phyloP scores from a whole-genome alignment of 306 rosid species.

The Dryas octopetala region DNA sequence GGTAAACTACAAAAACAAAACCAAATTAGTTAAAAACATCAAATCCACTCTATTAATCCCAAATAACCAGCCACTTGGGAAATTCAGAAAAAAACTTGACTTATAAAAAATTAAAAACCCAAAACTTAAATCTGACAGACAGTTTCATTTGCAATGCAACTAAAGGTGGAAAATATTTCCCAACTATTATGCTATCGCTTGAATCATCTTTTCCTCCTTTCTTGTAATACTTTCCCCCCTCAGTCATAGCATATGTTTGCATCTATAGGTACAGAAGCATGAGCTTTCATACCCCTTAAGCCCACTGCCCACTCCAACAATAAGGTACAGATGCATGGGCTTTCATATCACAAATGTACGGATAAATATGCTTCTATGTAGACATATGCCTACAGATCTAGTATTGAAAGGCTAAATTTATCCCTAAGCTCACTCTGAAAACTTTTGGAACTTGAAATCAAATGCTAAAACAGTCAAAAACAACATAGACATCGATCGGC shows the following conservation, averaged over 20 bases:
- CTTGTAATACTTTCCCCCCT: not conserved
- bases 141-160: not conserved
- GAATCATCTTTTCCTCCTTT: not conserved
- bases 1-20: not conserved
- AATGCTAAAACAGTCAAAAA: not conserved
- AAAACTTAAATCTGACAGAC: not conserved
- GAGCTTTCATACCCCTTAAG: slow-evolving; percentile 4
- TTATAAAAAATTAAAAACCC: not conserved
- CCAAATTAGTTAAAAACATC: not conserved
- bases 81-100: not conserved
- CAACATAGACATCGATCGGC: not conserved
- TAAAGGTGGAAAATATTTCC: not conserved
- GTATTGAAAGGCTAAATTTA: not conserved
- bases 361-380: not conserved
- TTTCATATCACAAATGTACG: not conserved
- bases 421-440: not conserved
- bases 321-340: not conserved
- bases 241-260: not conserved
- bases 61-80: not conserved
- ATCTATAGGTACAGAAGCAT: slow-evolving; percentile 8
- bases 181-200: not conserved
- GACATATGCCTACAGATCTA: not conserved
- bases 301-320: slow-evolving; percentile 8
- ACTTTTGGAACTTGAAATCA: not conserved
- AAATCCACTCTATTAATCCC: not conserved